Base-by-base conservation (phyloP, 2,329 filamentous ascomycete genomes). In the Dryadomyces sulphureus region DNA sequence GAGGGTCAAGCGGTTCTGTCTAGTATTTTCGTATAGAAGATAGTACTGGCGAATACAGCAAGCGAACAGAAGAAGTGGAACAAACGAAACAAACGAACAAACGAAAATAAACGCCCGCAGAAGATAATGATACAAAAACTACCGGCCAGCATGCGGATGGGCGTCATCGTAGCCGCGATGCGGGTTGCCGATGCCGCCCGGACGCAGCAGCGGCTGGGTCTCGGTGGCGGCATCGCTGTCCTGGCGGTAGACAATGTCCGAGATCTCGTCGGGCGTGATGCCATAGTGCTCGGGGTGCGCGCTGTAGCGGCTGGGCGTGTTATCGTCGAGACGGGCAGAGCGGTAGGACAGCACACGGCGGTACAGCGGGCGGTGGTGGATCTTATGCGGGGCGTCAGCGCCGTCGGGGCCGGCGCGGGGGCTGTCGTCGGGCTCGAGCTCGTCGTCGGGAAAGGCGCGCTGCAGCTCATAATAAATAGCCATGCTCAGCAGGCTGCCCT, bases 401-500 rank as follows among this genome's bases (percentile, higher is more conserved):
- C 16, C 25, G 9, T 6, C 11, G n/a, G 11, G 32, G 32, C 27
- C 9, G 17, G 7, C n/a, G 12, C n/a, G 17, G 20, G 21, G 6
- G 12, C 38, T 25, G 34, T 42, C 17, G 56, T 51, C 21, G 16
- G 6, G 16, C 9, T 47, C 44, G 19, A 24, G 38, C 17, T 45
- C 39, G 12, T 45, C 47, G 7, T 25, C 39, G 7, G 38, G 21
- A 12, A 24, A 38, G 17, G 44, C 41, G 4, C 49, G 58, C 55
- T 67, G 62, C 51, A 80, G 59, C 62, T 88, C 72, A 58, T 89
- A 96, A 54, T 76, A 79, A 50, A 94, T 74, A 20, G 79, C 87
- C 82, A 98, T 84, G 21, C 61, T 67, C 38, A 98, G 69, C 47
- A 98, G 65, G 9, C 77, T 73, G 17, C 88, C 90, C 61, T 98